Conservation (phyloP, 148 eudicot genomes). For the Rhododendron griersonianum region DNA sequence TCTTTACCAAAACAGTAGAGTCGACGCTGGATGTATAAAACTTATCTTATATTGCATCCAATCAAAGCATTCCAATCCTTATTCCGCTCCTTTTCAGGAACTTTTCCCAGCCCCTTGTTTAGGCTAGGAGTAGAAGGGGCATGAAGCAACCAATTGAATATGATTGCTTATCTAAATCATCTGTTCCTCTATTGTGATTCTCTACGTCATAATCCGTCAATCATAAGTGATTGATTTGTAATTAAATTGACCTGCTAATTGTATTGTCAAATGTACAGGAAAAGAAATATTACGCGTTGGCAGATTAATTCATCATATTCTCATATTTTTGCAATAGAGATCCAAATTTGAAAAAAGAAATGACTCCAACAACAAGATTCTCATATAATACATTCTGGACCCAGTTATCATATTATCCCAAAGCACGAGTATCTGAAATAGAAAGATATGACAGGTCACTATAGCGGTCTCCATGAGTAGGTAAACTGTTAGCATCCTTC, state of each 20-base stretch:
- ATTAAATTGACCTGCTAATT: background rate
- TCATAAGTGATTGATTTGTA: background rate
- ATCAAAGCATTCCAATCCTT: background rate
- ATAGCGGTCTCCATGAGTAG: background rate
- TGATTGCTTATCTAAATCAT: background rate
- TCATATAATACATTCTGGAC: background rate
- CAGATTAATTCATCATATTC: background rate
- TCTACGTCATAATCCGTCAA: background rate
- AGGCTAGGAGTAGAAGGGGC: background rate
- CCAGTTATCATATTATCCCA: background rate
- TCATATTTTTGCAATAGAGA: background rate
- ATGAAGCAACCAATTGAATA: background rate
- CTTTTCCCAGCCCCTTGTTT: background rate
- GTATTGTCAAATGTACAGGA: background rate
- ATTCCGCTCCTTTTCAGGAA: background rate
- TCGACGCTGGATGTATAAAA: background rate
- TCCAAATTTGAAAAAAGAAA: background rate
- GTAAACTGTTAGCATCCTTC: background rate
- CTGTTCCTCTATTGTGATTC: background rate
- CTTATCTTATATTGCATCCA: background rate
- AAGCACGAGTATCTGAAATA: background rate
- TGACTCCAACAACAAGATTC: background rate
- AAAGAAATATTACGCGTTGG: background rate
- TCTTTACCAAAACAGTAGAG: background rate
- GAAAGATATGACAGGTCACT: background rate